Base-by-base conservation (phyloP, 169 alveolate species). In the Plasmodium relictum region DNA sequence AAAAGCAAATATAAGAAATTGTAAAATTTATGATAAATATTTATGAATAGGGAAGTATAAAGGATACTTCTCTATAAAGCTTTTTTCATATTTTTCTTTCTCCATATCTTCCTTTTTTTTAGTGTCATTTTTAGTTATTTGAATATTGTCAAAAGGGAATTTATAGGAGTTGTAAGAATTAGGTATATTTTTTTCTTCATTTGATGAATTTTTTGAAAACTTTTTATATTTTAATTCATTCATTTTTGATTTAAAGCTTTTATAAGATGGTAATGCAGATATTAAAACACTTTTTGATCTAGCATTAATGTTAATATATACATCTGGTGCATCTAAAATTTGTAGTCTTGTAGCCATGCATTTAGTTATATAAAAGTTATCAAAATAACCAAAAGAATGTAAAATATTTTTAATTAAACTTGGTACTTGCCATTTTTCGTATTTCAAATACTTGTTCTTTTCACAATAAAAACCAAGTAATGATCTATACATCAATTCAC, bases 341-440 rank as follows among this genome's bases (percentile, higher is more conserved):
- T 80, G 91, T 44, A 80, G 83, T 31, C 91, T 44, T 10, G 90
- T 83, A 80, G 90, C 90, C 90, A 80, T 80, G 14, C 50, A 20
- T 66, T 80, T 80, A 42, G 90, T 80, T 80, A 80, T 70, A 68
- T 80, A 80, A 65, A 80, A 80, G 68, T 80, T 80, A 18, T 80
- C 90, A 20, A 80, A 80, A 80, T 68, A 80, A 39, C 90, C 90
- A 68, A 80, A 80, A 14, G 90, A 80, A 61, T 80, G 68, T 52
- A 80, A 24, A 14, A 80, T 66, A 44, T 54, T 80, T 80, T 80
- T 80, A 80, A 80, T 80, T 80, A 80, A 69, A 69, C 90, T 80
- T 31, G 90, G 90, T 24, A 80, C 90, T 68, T 80, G 90, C 90
- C 90, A 80, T 66, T 80, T 80, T 69, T 80, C 90, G 20, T 66